Evolutionary conservation across 2,329 filamentous ascomycete species (phyloP), one percentile per base, ranked within the genome.

Genomic region (Neonectria coccinea): DNA sequence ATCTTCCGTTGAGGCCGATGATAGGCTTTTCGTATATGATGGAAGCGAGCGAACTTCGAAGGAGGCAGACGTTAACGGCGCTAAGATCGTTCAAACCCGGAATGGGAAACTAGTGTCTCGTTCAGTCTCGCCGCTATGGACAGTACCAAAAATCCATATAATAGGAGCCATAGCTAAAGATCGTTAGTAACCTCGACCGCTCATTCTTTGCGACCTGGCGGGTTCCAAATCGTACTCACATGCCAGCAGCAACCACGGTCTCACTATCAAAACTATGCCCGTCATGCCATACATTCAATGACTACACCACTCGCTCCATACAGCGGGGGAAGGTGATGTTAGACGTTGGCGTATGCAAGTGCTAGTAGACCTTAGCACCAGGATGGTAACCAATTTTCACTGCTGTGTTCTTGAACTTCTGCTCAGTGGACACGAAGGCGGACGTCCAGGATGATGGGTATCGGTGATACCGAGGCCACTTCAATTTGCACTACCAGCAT

Each of bases 401-500:
- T n/a, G n/a, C n/a, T n/a, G n/a, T n/a, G n/a, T n/a, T 20, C 7
- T 20, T 29, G 27, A 51, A 51, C n/a, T 51, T 18, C 2, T 11
- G 9, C 18, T 10, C 18, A 33, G 18, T 10, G 8, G 48, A 33
- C 11, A 20, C 48, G 18, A 18, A 51, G 48, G 33, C 48, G 1
- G 48, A 51, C 20, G 48, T 51, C 48, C 48, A 51, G 25, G 33
- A 51, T 84, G 2, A 87, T 89, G 1, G 87, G 87, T 1, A 84
- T 88, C 33, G 90, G 80, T 7, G 89, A 78, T 11, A 89, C 80
- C 56, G 88, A 81, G 2, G 85, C 18, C 85, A 85, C 72, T 89
- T 89, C 27, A 62, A 59, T 54, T 67, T 45, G 27, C 60, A 62
- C 57, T 67, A 11, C 20, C 20, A 20, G 20, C 4, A 41, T 8